Conservation (phyloP, 2,329 filamentous ascomycete genomes). For the Byssothecium circinans region DNA sequence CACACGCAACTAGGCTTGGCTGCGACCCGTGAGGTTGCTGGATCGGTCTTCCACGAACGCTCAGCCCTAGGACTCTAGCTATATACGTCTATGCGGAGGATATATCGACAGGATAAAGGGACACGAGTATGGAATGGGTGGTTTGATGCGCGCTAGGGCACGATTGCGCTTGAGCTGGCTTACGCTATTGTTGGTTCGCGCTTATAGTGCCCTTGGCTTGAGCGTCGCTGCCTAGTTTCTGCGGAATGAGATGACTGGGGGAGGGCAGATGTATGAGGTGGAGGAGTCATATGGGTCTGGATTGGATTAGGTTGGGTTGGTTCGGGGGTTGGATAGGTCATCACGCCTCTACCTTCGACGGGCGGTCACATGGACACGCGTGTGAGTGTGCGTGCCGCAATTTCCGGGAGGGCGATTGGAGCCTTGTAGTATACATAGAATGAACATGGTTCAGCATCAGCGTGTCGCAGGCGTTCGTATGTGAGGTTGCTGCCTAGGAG, state of each 20-base stretch:
- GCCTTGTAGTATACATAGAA: slow-evolving; percentile 3
- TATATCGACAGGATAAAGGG: slow-evolving; percentile 4
- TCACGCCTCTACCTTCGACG: slow-evolving; percentile 27
- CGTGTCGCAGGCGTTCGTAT: too few species aligned
- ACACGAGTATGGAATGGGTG: slow-evolving; percentile 14
- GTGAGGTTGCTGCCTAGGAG: too few species aligned
- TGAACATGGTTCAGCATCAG: too few species aligned
- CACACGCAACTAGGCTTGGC: slow-evolving; percentile 25
- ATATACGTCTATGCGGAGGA: slow-evolving; percentile 27
- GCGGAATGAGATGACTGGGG: slow-evolving; percentile 4
- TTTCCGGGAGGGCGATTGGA: slow-evolving; percentile 24
- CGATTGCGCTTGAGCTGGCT: slow-evolving; percentile 21
- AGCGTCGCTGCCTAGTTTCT: slow-evolving; percentile 41
- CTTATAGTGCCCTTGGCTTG: slow-evolving; percentile 23
- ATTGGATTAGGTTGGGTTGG: slow-evolving; percentile 15
- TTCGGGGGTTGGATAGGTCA: slow-evolving; percentile 1
- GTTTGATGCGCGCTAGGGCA: slow-evolving; percentile 41
- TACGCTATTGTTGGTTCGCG: slow-evolving; percentile 24
- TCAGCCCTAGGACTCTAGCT: slow-evolving; percentile 44
- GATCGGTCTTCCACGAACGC: slow-evolving; percentile 40
- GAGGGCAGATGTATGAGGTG: slow-evolving; percentile 31
- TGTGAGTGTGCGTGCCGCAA: slow-evolving; percentile 17
- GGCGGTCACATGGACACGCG: slow-evolving; percentile 13
- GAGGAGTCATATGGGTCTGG: slow-evolving; percentile 32
- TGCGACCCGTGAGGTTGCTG: slow-evolving; percentile 14